Percentiles rank a stretch among this genome's conserved stretches.
Evolutionary conservation across 2,329 filamentous ascomycete species (phyloP).

Genomic region (Mycosphaerella arachidis): DNA sequence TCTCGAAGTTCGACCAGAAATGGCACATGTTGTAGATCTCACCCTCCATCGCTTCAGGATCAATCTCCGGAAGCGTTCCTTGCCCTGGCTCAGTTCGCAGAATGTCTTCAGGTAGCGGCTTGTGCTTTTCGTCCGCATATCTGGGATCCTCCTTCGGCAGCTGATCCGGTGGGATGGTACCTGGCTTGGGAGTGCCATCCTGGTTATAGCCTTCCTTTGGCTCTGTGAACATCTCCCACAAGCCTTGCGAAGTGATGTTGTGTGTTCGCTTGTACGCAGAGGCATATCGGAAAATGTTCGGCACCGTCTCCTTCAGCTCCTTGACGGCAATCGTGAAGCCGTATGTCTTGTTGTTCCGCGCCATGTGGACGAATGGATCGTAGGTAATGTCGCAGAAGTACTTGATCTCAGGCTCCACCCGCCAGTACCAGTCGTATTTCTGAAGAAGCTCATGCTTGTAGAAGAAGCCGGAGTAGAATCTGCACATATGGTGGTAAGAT

Average conservation of each 20-base stretch:
- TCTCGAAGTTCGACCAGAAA: slow-evolving; percentile 99
- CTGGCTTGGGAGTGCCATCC: slow-evolving; percentile 47
- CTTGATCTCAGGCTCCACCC: slow-evolving; percentile 97
- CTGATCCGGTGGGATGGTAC: slow-evolving; percentile 33
- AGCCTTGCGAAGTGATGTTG: slow-evolving; percentile 81
- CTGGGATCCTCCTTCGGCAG: slow-evolving; percentile 50
- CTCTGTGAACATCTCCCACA: slow-evolving; percentile 99
- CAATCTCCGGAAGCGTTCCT: slow-evolving; percentile 71
- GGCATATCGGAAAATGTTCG: slow-evolving; percentile 98
- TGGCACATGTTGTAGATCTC: slow-evolving; percentile 99
- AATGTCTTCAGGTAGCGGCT: slow-evolving; percentile 73
- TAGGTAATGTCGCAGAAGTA: slow-evolving; percentile 99
- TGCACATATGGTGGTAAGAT: slow-evolving; percentile 98
- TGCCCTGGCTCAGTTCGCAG: slow-evolving; percentile 68
- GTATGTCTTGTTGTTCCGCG: slow-evolving; percentile 91
- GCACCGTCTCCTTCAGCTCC: slow-evolving; percentile 93
- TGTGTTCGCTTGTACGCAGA: slow-evolving; percentile 93
- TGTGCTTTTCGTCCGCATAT: slow-evolving; percentile 62
- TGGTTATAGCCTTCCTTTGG: slow-evolving; percentile 59
- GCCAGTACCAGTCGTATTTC: slow-evolving; percentile 99
- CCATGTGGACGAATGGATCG: slow-evolving; percentile 95
- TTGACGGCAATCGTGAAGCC: slow-evolving; percentile 99
- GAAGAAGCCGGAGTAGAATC: slow-evolving; percentile 99
- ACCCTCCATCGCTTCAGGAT: slow-evolving; percentile 91
- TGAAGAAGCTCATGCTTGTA: slow-evolving; percentile 92